These are phyloP conservation scores for Diaporthe sp. DNA, from an alignment of 2,329 filamentous ascomycete species.

Conservation along the genomic window DNA sequence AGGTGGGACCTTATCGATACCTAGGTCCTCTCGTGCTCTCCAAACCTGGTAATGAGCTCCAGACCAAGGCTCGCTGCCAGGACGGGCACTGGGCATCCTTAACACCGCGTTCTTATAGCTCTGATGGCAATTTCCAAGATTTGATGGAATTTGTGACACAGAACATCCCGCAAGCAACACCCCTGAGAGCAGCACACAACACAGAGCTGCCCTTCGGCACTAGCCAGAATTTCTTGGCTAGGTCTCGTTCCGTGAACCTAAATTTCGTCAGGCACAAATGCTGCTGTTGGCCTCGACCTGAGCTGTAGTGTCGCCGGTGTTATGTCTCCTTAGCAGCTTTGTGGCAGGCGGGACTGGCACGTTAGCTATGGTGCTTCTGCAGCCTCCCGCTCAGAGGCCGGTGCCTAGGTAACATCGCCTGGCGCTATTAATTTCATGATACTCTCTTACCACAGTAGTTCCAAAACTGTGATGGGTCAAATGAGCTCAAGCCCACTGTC, in stretches of 20 bases:
- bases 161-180: neutral
- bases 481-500: neutral
- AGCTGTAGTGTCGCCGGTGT: neutral
- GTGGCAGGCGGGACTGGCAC: neutral
- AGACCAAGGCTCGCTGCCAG: slow-evolving; percentile 12
- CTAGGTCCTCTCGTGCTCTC: too few relatives aligned
- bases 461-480: neutral
- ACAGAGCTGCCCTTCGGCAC: neutral
- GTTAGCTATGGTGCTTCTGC: neutral
- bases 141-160: neutral
- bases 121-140: neutral
- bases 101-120: slow-evolving; percentile 5
- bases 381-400: neutral
- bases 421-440: neutral
- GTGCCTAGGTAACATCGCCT: slow-evolving; percentile 1
- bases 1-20: slow-evolving; percentile 26
- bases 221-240: neutral
- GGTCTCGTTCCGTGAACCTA: neutral
- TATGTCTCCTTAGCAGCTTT: neutral
- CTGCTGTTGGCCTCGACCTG: neutral
- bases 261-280: neutral
- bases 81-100: neutral
- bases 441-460: neutral
- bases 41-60: slow-evolving; percentile 3
- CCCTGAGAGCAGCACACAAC: neutral